phyloP scores from a whole-genome alignment of 1,284 basidiomycete genomes.

The Pterulicium gracile region DNA sequence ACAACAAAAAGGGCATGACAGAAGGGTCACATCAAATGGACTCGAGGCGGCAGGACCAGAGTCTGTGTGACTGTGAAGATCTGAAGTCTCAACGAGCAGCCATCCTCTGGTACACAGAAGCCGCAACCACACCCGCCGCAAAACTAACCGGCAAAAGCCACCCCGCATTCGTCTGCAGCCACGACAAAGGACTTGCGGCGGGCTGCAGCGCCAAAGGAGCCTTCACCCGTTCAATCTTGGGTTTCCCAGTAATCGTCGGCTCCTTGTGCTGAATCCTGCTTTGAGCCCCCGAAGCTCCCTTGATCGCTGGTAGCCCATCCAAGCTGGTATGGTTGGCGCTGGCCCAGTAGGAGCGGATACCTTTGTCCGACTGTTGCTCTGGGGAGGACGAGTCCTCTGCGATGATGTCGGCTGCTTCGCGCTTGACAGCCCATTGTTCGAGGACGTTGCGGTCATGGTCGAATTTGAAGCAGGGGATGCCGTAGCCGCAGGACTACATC shows the following conservation, averaged over 20 bases:
- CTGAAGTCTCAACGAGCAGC: neutral
- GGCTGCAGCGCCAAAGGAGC: neutral
- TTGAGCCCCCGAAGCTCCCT: constrained; percentile 10
- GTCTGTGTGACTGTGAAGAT: too few species aligned
- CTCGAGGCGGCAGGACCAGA: too few species aligned
- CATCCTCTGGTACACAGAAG: neutral
- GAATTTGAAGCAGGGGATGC: constrained; percentile 38
- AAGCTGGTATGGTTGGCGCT: constrained; percentile 27
- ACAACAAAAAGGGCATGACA: too few species aligned
- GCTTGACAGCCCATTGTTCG: constrained; percentile 9
- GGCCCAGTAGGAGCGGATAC: constrained; percentile 34
- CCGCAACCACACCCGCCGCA: neutral
- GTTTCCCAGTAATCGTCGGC: neutral
- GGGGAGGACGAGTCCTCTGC: constrained; percentile 6
- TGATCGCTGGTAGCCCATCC: constrained; percentile 33
- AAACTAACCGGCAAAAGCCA: neutral
- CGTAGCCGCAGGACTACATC: constrained; percentile 38
- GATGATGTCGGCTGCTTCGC: constrained; percentile 2
- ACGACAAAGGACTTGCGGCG: neutral
- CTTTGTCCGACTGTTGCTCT: constrained; percentile 15
- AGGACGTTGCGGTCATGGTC: constrained; percentile 28
- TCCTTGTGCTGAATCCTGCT: neutral
- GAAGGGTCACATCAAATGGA: too few species aligned
- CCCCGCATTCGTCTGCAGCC: neutral
- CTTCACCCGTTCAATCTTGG: neutral